These are phyloP conservation scores for Ophiocordyceps camponoti-leonardi DNA, from an alignment of 2,329 filamentous ascomycete genomes.

Conservation along the genomic window DNA sequence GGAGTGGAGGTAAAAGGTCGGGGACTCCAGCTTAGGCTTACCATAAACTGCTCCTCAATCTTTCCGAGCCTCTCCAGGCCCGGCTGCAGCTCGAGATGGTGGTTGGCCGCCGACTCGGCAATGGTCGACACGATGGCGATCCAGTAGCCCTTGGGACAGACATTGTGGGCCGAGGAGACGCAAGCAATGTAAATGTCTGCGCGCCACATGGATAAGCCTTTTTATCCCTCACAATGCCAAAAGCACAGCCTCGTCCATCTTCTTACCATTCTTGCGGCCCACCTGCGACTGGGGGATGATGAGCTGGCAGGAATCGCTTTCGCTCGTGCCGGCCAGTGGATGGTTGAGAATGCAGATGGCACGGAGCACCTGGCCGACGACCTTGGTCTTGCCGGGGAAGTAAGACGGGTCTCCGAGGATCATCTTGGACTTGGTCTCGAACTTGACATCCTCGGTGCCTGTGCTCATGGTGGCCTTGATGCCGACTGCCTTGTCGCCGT, in stretches of 20 bases:
- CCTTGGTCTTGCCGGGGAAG: slow-evolving; percentile 77
- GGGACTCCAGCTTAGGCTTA: too few relatives aligned
- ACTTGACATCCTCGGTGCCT: slow-evolving; percentile 80
- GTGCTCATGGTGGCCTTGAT: slow-evolving; percentile 91
- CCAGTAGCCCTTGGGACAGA: slow-evolving; percentile 98
- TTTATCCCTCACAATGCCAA: too few relatives aligned
- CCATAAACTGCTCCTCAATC: slow-evolving; percentile 97
- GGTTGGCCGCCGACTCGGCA: slow-evolving; percentile 78
- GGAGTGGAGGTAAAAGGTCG: too few relatives aligned
- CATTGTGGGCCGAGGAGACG: slow-evolving; percentile 90
- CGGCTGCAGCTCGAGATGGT: slow-evolving; percentile 85
- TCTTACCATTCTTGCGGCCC: slow-evolving; percentile 80
- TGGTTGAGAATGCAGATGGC: slow-evolving; percentile 97
- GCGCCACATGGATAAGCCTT: slow-evolving; percentile 2
- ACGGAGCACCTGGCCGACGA: slow-evolving; percentile 80
- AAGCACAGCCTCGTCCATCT: not conserved
- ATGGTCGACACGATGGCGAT: slow-evolving; percentile 97
- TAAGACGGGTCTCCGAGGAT: slow-evolving; percentile 94
- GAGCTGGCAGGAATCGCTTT: slow-evolving; percentile 78
- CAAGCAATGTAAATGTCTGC: slow-evolving; percentile 92
- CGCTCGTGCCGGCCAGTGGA: slow-evolving; percentile 75
- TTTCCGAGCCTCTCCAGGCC: slow-evolving; percentile 82
- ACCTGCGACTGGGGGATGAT: slow-evolving; percentile 98
- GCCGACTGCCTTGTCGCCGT: slow-evolving; percentile 69
- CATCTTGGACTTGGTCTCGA: slow-evolving; percentile 89